These are phyloP conservation scores for Sisymbrium irio DNA, from an alignment of 345 rosid species.

Conservation along the genomic window DNA sequence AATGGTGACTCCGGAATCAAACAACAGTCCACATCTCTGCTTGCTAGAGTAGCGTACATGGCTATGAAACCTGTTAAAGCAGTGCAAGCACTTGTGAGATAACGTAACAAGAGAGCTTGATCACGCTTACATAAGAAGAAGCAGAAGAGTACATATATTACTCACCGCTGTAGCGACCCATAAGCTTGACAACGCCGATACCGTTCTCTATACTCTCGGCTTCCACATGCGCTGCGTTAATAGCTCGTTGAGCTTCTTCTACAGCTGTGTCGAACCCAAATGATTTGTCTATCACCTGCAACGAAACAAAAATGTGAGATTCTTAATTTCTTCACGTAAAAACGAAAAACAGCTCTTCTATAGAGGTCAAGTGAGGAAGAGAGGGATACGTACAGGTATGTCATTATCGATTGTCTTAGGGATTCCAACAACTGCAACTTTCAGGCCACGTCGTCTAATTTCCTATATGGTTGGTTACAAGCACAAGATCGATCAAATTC, in stretches of 20 bases:
- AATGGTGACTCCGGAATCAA: constrained; percentile 86
- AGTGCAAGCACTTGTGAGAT: not conserved
- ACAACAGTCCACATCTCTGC: constrained; percentile 90
- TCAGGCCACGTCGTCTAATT: constrained; percentile 61
- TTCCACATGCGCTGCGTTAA: constrained; percentile 81
- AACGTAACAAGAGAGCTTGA: not conserved
- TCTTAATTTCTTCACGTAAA: not conserved
- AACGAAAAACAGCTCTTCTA: not conserved
- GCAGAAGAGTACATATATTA: not conserved
- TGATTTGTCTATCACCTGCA: constrained; percentile 68
- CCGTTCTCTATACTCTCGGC: constrained; percentile 69
- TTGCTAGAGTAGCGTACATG: constrained; percentile 85
- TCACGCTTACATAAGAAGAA: not conserved
- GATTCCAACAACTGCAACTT: constrained; percentile 67
- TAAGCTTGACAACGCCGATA: constrained; percentile 69
- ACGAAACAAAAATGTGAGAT: not conserved
- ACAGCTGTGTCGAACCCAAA: constrained; percentile 86
- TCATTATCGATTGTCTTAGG: constrained; percentile 81
- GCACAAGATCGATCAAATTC: not conserved
- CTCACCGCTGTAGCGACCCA: constrained; percentile 81
- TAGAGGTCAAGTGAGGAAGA: not conserved
- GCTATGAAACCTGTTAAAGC: constrained; percentile 67
- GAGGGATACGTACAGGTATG: constrained; percentile 48
- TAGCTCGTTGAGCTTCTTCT: constrained; percentile 86
- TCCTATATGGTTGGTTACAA: constrained; percentile 43